A percentile compares a stretch with the other conserved stretches of the same genome.
These are phyloP conservation scores for Aspergillus sp. DNA, from an alignment of 2,329 filamentous ascomycete genomes.

Conservation along the genomic window DNA sequence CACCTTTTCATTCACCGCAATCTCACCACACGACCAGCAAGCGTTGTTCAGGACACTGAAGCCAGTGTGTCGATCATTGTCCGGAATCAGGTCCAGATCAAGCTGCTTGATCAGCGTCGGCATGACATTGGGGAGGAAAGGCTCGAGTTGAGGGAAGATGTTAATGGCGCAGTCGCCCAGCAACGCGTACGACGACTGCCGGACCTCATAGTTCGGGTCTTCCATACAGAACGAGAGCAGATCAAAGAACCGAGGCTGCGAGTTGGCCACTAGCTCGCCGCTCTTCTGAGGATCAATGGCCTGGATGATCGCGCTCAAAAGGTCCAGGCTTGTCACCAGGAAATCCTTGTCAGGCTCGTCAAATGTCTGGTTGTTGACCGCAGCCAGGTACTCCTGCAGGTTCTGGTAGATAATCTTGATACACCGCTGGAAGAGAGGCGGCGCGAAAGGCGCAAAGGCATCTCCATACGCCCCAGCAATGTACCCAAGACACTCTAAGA, in stretches of 20 bases:
- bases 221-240: slow-evolving; percentile 87
- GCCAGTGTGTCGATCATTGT: slow-evolving; percentile 72
- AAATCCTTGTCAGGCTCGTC: slow-evolving; percentile 94
- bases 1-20: slow-evolving; percentile 65
- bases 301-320: slow-evolving; percentile 87
- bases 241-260: slow-evolving; percentile 80
- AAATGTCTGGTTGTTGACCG: slow-evolving; percentile 56
- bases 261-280: slow-evolving; percentile 62
- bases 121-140: slow-evolving; percentile 62
- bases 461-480: slow-evolving; percentile 77
- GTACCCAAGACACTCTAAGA: slow-evolving; percentile 94
- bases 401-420: slow-evolving; percentile 87
- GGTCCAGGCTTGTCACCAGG: slow-evolving; percentile 84
- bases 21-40: slow-evolving; percentile 93
- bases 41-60: slow-evolving; percentile 97
- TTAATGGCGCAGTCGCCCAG: slow-evolving; percentile 92
- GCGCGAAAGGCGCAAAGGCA: slow-evolving; percentile 74
- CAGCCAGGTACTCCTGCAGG: slow-evolving; percentile 67
- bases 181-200: slow-evolving; percentile 90
- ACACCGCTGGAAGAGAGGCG: slow-evolving; percentile 78
- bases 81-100: slow-evolving; percentile 64
- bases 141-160: slow-evolving; percentile 71
- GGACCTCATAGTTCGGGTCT: slow-evolving; percentile 80
- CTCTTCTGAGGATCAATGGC: slow-evolving; percentile 67
- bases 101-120: slow-evolving; percentile 76